Percentiles rank a stretch among this genome's conserved stretches.
These are phyloP conservation scores for Psilocybe cubensis DNA, from an alignment of 768 basidiomycete genomes.

Conservation along the genomic window DNA sequence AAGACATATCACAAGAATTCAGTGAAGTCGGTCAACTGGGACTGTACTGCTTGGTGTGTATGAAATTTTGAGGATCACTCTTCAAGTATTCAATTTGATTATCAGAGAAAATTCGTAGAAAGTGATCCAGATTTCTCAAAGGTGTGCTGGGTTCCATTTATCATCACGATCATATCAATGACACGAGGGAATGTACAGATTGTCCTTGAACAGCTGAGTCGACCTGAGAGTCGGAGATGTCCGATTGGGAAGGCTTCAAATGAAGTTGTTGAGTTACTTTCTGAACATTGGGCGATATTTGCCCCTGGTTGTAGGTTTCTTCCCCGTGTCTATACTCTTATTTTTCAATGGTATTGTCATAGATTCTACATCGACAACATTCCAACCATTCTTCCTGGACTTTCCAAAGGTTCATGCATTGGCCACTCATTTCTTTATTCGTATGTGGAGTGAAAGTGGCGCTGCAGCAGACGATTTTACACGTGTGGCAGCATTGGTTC, in stretches of 20 bases:
- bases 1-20: constrained; percentile 79
- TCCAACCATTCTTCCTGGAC: constrained; percentile 88
- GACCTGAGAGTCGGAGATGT: constrained; percentile 75
- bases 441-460: constrained; percentile 91
- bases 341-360: constrained; percentile 2
- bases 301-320: constrained; percentile 76
- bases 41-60: constrained; percentile 75
- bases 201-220: constrained; percentile 78
- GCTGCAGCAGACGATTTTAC: constrained; percentile 77
- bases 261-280: constrained; percentile 82
- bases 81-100: not conserved
- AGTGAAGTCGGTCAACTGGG: constrained; percentile 79
- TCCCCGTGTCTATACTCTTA: not conserved
- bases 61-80: not conserved
- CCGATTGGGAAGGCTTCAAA: constrained; percentile 85
- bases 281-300: constrained; percentile 85
- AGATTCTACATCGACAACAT: constrained; percentile 83
- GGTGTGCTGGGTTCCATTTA: constrained; percentile 38
- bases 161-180: constrained; percentile 1
- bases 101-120: constrained; percentile 68
- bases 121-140: constrained; percentile 78
- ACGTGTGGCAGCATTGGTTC: constrained; percentile 75
- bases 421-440: constrained; percentile 86
- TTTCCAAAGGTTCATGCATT: constrained; percentile 80
- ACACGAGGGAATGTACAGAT: constrained; percentile 44